Evolutionary conservation across 345 rosid genomes (phyloP), one percentile per base, ranked within the genome.

Genomic region (Populus deltoides): DNA sequence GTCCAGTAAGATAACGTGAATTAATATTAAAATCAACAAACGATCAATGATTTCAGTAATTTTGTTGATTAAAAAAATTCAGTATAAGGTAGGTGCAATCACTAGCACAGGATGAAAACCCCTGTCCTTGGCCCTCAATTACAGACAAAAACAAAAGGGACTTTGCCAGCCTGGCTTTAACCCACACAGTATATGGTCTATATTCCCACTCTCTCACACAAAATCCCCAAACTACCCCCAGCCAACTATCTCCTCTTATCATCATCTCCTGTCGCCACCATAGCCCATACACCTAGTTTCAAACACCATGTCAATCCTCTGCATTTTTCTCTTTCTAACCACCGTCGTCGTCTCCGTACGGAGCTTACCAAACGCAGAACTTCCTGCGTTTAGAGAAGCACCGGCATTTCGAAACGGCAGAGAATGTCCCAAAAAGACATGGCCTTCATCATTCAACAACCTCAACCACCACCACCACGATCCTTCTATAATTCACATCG

Each of bases 321-420:
- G 79, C 27, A 0, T 74, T 8, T 9, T 80, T 8, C 27, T 83
- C 3, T 73, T 81, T 41, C 43, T 82, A 47, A 9, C 70, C 49
- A n/a, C 79, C 72, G 3, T 71, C 65, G 13, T 49, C 73, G 22
- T 45, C 7, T 18, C 71, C 39, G 38, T 25, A 6, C 57, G 39
- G 24, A 7, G 10, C 29, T 10, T 47, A 6, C 33, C 66, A 29
- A 69, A 76, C 36, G 82, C 81, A 51, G 79, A 24, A 72, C 87
- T 88, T 25, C 89, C 89, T 3, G 62, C 65, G 35, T 90, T 88
- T 75, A 79, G 92, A 17, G 97, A 92, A 81, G 94, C 94, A 5
- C 92, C 94, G 55, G 90, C 92, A 65, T 90, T 92, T 77, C 92
- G 92, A 70, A 92, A 92, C 83, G 97, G 94, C 79, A 41, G 73